Conservation (phyloP, 2,329 filamentous ascomycete species). For the Tetracladium maxilliforme region DNA sequence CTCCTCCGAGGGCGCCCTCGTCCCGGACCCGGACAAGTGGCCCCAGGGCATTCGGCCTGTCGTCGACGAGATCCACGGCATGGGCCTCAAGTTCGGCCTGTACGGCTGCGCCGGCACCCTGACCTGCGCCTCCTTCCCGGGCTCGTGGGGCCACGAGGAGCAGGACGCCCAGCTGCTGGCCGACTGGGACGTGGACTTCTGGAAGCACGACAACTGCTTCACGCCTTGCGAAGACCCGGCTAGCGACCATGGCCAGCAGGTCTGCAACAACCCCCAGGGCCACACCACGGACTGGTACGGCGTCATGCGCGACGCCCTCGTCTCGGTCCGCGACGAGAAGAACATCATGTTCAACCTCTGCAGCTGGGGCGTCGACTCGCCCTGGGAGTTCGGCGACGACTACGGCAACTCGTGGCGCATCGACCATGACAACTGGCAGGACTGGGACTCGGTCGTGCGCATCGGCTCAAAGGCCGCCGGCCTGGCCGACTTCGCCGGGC, state of each 20-base stretch:
- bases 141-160: constrained; percentile 8
- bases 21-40: constrained; percentile 23
- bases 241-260: too few species aligned
- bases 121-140: constrained; percentile 10
- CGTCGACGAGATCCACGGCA: constrained; percentile 4
- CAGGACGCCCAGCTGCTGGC: constrained; percentile 8
- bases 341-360: constrained; percentile 22
- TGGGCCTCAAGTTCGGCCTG: constrained; percentile 6
- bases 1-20: constrained; percentile 22
- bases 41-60: constrained; percentile 15
- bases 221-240: constrained; percentile 12
- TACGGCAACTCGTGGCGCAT: constrained; percentile 21
- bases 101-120: constrained; percentile 7
- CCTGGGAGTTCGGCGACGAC: constrained; percentile 18
- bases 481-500: constrained; percentile 12
- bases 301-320: constrained; percentile 17
- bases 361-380: constrained; percentile 34
- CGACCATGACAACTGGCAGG: constrained; percentile 19
- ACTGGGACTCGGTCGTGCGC: constrained; percentile 17
- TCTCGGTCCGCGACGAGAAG: constrained; percentile 17
- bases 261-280: too few species aligned
- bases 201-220: constrained; percentile 13
- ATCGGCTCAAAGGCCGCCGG: constrained; percentile 13
- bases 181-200: constrained; percentile 9
- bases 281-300: too few species aligned